Conservation (phyloP, 148 eudicot genomes). For the Beta vulgaris region DNA sequence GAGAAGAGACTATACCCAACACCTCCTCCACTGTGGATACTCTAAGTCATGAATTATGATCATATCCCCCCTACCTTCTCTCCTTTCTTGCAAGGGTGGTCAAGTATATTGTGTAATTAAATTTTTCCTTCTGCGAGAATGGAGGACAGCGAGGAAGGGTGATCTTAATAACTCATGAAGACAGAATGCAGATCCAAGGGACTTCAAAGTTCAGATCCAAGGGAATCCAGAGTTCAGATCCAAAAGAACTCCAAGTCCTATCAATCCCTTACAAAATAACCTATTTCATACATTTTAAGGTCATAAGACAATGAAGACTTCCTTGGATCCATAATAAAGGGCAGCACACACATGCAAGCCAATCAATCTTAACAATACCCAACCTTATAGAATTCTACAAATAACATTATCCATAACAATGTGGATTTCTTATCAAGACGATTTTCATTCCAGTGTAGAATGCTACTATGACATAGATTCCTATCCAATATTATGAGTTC, state of each 20-base stretch:
- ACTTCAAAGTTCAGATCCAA: neutral
- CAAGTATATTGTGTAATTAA: neutral
- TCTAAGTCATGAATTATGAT: neutral
- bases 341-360: neutral
- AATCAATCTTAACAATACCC: neutral
- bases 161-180: no score
- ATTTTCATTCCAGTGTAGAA: neutral
- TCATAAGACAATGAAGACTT: neutral
- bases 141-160: no score
- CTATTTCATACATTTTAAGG: neutral
- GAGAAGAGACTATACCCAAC: neutral
- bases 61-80: no score
- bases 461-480: neutral
- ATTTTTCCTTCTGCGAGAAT: no score
- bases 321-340: neutral
- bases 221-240: no score
- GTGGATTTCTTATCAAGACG: neutral
- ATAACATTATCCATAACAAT: neutral
- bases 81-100: neutral
- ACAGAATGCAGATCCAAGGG: no score
- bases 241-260: neutral
- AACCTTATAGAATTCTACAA: neutral
- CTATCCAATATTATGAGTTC: neutral
- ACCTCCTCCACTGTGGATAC: neutral
- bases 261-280: neutral